phyloP scores from a whole-genome alignment of 192 early-diverging fungal species.

The Dimargaris xerosporica region DNA sequence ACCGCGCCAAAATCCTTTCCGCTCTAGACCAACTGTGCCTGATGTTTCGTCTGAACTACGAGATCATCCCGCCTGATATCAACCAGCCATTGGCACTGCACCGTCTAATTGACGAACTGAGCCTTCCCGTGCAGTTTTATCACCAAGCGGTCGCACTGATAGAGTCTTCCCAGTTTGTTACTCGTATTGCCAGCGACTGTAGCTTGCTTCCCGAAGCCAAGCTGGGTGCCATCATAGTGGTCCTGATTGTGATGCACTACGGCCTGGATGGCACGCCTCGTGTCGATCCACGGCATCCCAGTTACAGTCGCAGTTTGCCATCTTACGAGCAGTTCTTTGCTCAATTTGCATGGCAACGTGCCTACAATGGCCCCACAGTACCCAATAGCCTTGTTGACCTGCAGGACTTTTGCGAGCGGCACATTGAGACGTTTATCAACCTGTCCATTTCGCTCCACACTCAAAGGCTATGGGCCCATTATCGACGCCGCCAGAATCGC shows the following conservation, averaged over 20 bases:
- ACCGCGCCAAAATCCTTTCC: no score
- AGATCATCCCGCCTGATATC: not conserved
- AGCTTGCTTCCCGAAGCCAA: not conserved
- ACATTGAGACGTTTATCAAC: not conserved
- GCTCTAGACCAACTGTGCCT: not conserved
- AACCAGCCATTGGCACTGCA: not conserved
- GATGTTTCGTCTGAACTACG: not conserved
- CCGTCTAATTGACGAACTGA: not conserved
- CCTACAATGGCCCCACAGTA: not conserved
- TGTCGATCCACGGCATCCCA: not conserved
- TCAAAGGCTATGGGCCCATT: not conserved
- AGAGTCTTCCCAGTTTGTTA: not conserved
- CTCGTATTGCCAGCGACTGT: not conserved
- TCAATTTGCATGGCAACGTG: not conserved
- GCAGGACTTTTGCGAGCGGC: conserved; percentile 8
- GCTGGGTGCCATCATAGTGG: not conserved
- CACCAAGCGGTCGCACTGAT: not conserved
- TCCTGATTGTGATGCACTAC: conserved; percentile 8
- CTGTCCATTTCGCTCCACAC: not conserved
- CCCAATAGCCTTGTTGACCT: not conserved
- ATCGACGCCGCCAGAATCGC: no score
- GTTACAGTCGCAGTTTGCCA: not conserved
- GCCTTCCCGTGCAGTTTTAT: conserved; percentile 1
- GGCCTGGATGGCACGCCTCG: conserved; percentile 7
- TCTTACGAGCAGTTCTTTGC: conserved; percentile 1